Conservation (phyloP, 2,329 filamentous ascomycete genomes). For the Paecilomyces formosus region DNA sequence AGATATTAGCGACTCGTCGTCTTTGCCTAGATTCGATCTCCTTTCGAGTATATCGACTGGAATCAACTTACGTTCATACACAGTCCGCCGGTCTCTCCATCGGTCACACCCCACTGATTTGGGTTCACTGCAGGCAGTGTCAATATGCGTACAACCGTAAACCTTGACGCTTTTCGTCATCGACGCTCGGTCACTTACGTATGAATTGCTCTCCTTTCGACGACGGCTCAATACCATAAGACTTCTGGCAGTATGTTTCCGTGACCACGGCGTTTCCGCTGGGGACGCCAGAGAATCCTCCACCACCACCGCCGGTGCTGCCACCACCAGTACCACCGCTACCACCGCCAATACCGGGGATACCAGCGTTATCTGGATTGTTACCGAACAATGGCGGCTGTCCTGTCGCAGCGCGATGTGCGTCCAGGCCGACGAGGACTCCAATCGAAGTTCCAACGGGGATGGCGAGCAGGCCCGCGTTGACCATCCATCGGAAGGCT, state of each 20-base stretch:
- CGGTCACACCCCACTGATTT: conserved; percentile 47
- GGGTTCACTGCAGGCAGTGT: conserved; percentile 42
- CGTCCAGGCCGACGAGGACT: conserved; percentile 44
- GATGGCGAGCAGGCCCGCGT: conserved; percentile 43
- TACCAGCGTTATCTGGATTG: background rate
- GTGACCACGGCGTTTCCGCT: conserved; percentile 29
- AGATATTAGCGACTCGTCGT: background rate
- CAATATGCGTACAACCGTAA: background rate
- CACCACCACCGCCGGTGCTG: conserved; percentile 10
- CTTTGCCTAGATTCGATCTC: background rate
- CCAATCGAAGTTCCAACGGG: conserved; percentile 45
- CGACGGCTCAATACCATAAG: conserved; percentile 40
- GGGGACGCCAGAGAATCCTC: conserved; percentile 5
- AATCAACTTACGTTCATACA: conserved; percentile 47
- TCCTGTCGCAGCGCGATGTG: conserved; percentile 36
- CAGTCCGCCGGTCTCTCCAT: conserved; percentile 32
- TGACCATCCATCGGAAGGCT: conserved; percentile 40
- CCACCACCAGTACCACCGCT: conserved; percentile 7
- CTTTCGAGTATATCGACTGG: background rate
- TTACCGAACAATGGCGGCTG: conserved; percentile 38
- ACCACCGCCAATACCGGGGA: conserved; percentile 10
- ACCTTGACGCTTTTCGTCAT: background rate
- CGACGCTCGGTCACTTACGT: conserved; percentile 34
- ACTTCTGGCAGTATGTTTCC: conserved; percentile 35
- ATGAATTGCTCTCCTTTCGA: conserved; percentile 41